Conservation (phyloP, 176 grass and related monocot species). For the Ensete glaucum region DNA sequence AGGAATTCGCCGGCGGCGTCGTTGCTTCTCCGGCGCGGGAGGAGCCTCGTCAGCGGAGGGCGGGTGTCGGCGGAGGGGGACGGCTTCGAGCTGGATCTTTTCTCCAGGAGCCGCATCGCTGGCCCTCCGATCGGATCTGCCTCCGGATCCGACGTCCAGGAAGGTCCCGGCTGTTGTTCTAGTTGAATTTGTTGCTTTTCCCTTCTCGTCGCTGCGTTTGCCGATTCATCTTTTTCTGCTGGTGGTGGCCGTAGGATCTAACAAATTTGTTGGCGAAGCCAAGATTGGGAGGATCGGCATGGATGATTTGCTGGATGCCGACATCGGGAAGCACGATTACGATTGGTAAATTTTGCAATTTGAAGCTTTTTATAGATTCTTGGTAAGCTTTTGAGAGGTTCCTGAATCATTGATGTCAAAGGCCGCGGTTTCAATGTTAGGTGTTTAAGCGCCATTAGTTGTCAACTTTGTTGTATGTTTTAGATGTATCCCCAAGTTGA, state of each 20-base stretch:
- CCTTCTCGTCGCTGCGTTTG: neutral
- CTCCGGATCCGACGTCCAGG: neutral
- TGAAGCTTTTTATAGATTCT: neutral
- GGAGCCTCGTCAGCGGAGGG: neutral
- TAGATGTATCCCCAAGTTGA: too few relatives aligned
- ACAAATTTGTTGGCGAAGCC: neutral
- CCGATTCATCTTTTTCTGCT: neutral
- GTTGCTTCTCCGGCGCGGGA: neutral
- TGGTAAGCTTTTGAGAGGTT: neutral
- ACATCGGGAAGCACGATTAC: slow-evolving; percentile 96
- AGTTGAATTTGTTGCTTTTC: neutral
- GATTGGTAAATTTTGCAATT: slow-evolving; percentile 55
- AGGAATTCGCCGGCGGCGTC: neutral
- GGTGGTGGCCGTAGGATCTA: neutral
- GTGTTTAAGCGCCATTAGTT: too few relatives aligned
- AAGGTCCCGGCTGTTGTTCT: neutral
- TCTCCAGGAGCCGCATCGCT: too few relatives aligned
- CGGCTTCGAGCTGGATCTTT: too few relatives aligned
- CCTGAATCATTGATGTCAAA: neutral
- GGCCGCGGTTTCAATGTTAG: too few relatives aligned
- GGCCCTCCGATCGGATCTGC: neutral
- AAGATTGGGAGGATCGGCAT: slow-evolving; percentile 29
- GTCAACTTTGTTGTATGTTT: too few relatives aligned
- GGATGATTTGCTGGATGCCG: slow-evolving; percentile 74
- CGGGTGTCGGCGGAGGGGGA: too few relatives aligned